A percentile compares a stretch with the other conserved stretches of the same genome.
Evolutionary conservation across 1,284 basidiomycete species (phyloP).

Genomic region (Malassezia sympodialis): DNA sequence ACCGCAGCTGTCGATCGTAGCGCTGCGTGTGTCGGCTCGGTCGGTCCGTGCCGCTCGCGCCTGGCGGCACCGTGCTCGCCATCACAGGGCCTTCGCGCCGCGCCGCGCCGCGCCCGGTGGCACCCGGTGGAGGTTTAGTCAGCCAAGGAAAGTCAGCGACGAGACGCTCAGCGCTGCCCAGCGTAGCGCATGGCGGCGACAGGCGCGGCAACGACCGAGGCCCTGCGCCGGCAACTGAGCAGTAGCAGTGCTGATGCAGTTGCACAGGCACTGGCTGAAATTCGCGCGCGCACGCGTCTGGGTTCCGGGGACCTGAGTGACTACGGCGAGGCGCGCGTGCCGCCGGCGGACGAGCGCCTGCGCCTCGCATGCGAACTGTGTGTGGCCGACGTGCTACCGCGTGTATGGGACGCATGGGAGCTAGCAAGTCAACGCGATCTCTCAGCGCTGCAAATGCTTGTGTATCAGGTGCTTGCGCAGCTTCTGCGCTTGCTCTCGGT

Average conservation of each 20-base stretch:
- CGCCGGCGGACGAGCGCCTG: conserved; percentile 13
- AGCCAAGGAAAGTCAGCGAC: neutral
- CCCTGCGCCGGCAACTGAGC: conserved; percentile 8
- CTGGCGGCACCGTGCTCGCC: neutral
- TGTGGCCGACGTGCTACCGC: conserved; percentile 1
- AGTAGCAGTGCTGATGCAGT: conserved; percentile 17
- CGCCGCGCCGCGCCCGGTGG: neutral
- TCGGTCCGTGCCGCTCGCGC: neutral
- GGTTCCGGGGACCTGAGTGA: conserved; percentile 6
- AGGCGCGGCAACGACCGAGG: neutral
- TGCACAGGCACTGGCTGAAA: conserved; percentile 1
- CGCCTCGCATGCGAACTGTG: conserved; percentile 4
- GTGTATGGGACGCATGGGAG: conserved; percentile 22
- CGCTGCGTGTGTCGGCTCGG: conserved; percentile 34
- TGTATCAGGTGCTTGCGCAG: conserved; percentile 36
- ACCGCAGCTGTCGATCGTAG: conserved; percentile 53
- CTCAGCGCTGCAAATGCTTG: conserved; percentile 23
- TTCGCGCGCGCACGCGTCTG: conserved; percentile 8
- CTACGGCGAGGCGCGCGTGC: conserved; percentile 4
- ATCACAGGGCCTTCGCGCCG: neutral
- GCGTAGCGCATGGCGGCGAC: neutral
- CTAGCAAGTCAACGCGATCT: conserved; percentile 15
- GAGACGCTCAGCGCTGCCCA: neutral
- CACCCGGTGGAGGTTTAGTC: neutral
- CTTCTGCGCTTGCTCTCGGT: conserved; percentile 31